Percentiles rank a stretch among this genome's conserved stretches.
phyloP scores from a whole-genome alignment of 345 rosid genomes.

The Bruguiera sexangula region DNA sequence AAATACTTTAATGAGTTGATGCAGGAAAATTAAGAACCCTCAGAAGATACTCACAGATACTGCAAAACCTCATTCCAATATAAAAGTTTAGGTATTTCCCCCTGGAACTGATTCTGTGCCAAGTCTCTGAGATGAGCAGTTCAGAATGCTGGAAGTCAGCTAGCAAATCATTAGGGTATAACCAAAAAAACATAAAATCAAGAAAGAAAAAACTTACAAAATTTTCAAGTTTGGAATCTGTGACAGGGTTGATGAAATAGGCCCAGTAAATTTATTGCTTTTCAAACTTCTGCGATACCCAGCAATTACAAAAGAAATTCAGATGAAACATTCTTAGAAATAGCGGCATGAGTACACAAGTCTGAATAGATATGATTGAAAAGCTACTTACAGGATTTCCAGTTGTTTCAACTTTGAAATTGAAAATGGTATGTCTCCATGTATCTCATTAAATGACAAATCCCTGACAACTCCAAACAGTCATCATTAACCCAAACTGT shows the following conservation, averaged over 20 bases:
- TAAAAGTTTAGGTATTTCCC: conserved; percentile 95
- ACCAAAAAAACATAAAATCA: neutral
- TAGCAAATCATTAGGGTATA: neutral
- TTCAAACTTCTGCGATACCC: conserved; percentile 54
- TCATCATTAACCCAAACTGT: conserved; percentile 8
- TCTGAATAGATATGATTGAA: neutral
- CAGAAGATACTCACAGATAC: conserved; percentile 65
- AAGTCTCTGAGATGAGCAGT: conserved; percentile 56
- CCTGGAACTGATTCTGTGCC: conserved; percentile 82
- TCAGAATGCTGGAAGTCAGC: neutral
- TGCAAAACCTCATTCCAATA: conserved; percentile 99
- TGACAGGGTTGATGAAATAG: conserved; percentile 83
- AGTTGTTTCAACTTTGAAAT: conserved; percentile 82
- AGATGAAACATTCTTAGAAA: neutral
- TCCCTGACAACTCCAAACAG: conserved; percentile 48
- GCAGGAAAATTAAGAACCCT: neutral
- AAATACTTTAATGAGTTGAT: neutral
- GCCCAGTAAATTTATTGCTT: conserved; percentile 85
- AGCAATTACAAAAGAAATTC: neutral
- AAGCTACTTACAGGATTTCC: conserved; percentile 63
- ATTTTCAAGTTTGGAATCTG: conserved; percentile 89
- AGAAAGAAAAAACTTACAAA: conserved; percentile 49
- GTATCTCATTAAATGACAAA: conserved; percentile 71
- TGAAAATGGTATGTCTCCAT: conserved; percentile 93
- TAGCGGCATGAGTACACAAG: neutral